Evolutionary conservation across 2,329 filamentous ascomycete genomes (phyloP), one percentile per base, ranked within the genome.

Genomic region (Fusarium fracticaudum): DNA sequence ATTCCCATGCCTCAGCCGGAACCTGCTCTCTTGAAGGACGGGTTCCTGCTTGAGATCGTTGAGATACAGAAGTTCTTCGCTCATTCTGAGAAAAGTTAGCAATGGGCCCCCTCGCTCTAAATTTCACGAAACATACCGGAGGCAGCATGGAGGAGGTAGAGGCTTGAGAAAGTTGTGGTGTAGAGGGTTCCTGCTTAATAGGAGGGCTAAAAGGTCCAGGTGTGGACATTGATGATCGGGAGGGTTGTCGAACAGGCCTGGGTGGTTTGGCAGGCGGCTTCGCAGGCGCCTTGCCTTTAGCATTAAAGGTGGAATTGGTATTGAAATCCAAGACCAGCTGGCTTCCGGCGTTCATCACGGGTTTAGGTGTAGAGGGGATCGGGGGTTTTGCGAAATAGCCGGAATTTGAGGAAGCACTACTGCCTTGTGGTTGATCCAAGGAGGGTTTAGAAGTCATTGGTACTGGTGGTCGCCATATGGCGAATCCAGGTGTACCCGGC

Each of bases 1-100:
- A 80, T 72, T 87, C 86, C 86, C 86, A 87, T 45, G 83, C 80
- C 72, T 86, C 84, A 29, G 83, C 83, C 69, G 84, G 84, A 58
- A 86, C 84, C 74, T 85, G 83, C 71, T 86, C 84, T 67, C 84
- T 78, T 53, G 84, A 83, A 33, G 81, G 80, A 55, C 83, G 80
- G 73, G 77, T 78, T 66, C 80, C 82, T 55, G 74, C 71, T 61
- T 80, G 79, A 44, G 80, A 68, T 73, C 77, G 79, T 68, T 76
- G 76, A 68, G 77, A 79, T 66, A 79, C 69, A 7, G 78, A 80
- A 54, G 73, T 75, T 68, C 77, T 78, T 37, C 79, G 77, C 68
- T 78, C 76, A 53, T 65, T 69, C 79, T 82, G 40, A 58, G 10
- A 12, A 47, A 35, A n/a, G 67, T 76, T 35, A 76, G 70, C 29